Base-by-base conservation (phyloP, 2,329 filamentous ascomycete species). In the Calonectria naviculata region DNA sequence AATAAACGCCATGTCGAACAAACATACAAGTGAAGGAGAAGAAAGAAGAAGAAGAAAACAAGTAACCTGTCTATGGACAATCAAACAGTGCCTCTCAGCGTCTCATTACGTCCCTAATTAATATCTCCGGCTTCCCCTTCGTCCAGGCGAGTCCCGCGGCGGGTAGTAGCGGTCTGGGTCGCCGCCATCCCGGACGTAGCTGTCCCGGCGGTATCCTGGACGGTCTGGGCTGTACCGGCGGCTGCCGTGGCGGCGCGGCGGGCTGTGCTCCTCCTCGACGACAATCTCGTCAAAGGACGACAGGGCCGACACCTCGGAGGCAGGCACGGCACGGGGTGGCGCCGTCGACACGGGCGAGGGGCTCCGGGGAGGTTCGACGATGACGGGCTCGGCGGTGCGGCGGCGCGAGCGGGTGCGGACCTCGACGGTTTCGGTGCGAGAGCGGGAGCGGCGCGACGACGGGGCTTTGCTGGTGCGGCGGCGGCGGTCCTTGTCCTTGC, bases 251-350 rank as follows among this genome's bases (percentile, higher is more conserved):
- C 77, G 71, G 29, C 38, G 77, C 62, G 79, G 74, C 38, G 78
- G 74, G 10, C 74, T 79, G 63, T 81, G 78, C 76, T 83, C 81
- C 72, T 83, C 81, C 49, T 81, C 78, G 19, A 83, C 81, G 1
- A 83, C 77, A 17, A 83, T 80, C 80, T 87, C 85, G 52, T 84
- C 82, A 7, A 83, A 79, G 15, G 62, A 79, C 68, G 58, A 81
- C 74, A 49, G 80, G 78, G 13, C 81, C 80, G 36, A 78, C 73
- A 68, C 73, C 36, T 72, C 72, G 3, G 76, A 74, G 63, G 78
- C 71, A 36, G 74, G 75, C 9, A 78, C 75, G 17, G 76, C 77
- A 19, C 78, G 79, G 10, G 82, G 81, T 44, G 78, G 77, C 8
- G 75, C 74, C 42, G 72, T 67, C 69, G 67, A 69, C 69, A 64